Conservation (phyloP, 164 flowering plant genomes). For the Dillenia suffruticosa region DNA sequence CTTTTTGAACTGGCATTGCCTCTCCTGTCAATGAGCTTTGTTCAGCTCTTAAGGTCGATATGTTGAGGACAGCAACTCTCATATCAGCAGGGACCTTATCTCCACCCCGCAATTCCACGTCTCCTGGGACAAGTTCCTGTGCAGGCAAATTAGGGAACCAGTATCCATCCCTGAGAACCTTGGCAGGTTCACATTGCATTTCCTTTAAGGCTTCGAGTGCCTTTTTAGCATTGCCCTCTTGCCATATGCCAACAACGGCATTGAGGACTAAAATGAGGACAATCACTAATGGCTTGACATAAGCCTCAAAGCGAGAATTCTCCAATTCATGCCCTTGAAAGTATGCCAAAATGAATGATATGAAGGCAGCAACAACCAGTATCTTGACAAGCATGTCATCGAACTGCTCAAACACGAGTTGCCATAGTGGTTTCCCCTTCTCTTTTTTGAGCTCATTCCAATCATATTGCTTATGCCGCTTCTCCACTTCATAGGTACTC, state of each 20-base stretch:
- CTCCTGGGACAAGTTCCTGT: constrained; percentile 84
- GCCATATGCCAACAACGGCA: constrained; percentile 94
- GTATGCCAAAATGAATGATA: constrained; percentile 68
- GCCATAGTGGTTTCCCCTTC: constrained; percentile 81
- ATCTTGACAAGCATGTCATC: constrained; percentile 87
- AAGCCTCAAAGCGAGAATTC: constrained; percentile 58
- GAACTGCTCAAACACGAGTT: constrained; percentile 72
- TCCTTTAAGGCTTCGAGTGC: constrained; percentile 90
- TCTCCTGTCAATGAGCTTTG: constrained; percentile 94
- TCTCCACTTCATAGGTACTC: constrained; percentile 63
- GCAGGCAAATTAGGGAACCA: constrained; percentile 73
- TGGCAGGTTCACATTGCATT: constrained; percentile 76
- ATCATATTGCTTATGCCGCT: constrained; percentile 54
- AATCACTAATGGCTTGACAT: constrained; percentile 84
- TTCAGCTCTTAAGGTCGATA: constrained; percentile 75
- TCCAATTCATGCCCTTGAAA: constrained; percentile 44
- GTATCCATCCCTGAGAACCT: constrained; percentile 75
- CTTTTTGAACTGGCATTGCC: constrained; percentile 79
- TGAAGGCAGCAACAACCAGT: constrained; percentile 71
- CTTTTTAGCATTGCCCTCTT: constrained; percentile 84
- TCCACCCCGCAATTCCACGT: constrained; percentile 78
- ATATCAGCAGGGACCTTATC: constrained; percentile 93
- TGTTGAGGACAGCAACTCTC: constrained; percentile 69
- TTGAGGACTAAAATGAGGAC: constrained; percentile 69
- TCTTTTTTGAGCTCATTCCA: constrained; percentile 81